A percentile compares a stretch with the other conserved stretches of the same genome.
Evolutionary conservation across 345 rosid species (phyloP).

Genomic region (Citrus hindsii): DNA sequence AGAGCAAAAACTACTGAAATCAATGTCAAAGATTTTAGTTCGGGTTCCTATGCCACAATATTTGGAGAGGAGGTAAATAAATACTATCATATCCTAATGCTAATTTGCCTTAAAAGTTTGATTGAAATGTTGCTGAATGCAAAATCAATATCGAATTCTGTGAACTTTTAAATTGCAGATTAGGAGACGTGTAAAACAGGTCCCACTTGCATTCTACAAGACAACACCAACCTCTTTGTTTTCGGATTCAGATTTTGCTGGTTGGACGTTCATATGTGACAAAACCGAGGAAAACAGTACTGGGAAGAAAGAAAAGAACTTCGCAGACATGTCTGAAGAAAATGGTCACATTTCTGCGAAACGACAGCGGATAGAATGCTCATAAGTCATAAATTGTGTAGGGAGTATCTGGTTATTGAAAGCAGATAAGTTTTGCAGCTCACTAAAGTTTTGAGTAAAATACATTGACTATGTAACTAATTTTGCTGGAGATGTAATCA

Average conservation of each 20-base stretch:
- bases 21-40: constrained; percentile 64
- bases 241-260: constrained; percentile 65
- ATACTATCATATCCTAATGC: not conserved
- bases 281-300: constrained; percentile 11
- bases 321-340: constrained; percentile 2
- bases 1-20: constrained; percentile 79
- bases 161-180: constrained; percentile 34
- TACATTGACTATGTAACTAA: not conserved
- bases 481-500: not conserved
- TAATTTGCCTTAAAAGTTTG: not conserved
- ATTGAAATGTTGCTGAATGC: not conserved
- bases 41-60: constrained; percentile 88
- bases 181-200: constrained; percentile 83
- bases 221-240: constrained; percentile 60
- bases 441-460: not conserved
- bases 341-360: constrained; percentile 19
- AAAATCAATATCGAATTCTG: too few species aligned
- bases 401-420: not conserved
- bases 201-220: constrained; percentile 78
- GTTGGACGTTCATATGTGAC: constrained; percentile 66
- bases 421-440: constrained; percentile 3
- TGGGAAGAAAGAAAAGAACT: not conserved
- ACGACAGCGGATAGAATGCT: constrained; percentile 37
- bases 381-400: not conserved
- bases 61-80: constrained; percentile 91